Percentiles rank a stretch among this genome's conserved stretches.
phyloP scores from a whole-genome alignment of 257 asterid species.

The Ophiorrhiza pumila region DNA sequence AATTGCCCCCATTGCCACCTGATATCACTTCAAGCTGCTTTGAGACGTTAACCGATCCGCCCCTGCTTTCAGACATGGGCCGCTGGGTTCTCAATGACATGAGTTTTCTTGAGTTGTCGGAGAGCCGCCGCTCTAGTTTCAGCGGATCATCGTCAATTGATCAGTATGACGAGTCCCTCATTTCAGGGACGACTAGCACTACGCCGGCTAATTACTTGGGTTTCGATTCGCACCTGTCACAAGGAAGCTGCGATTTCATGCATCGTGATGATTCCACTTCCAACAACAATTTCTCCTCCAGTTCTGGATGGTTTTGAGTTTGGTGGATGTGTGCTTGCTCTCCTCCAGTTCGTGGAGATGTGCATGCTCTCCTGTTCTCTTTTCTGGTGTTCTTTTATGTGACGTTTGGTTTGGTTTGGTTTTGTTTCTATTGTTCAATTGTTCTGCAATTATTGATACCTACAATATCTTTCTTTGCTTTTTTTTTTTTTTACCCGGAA shows the following conservation, averaged over 20 bases:
- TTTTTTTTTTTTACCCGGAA: no score
- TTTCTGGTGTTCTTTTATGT: no score
- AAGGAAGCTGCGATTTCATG: background rate
- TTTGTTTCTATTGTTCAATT: background rate
- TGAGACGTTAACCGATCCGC: slow-evolving; percentile 42
- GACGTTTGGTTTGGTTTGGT: background rate
- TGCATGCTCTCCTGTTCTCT: no score
- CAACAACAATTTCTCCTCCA: slow-evolving; percentile 46
- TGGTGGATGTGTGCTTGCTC: no score
- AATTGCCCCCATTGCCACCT: slow-evolving; percentile 88
- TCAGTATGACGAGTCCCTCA: slow-evolving; percentile 7
- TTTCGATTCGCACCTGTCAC: slow-evolving; percentile 10
- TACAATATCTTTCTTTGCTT: background rate
- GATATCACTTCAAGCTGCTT: slow-evolving; percentile 69
- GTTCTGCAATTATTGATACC: background rate
- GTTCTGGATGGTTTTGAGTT: slow-evolving; percentile 52
- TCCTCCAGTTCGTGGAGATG: no score
- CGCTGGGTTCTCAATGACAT: slow-evolving; percentile 63
- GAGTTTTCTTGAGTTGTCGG: slow-evolving; percentile 60
- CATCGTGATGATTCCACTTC: background rate
- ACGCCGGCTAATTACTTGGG: slow-evolving; percentile 23
- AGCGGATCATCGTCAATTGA: slow-evolving; percentile 26
- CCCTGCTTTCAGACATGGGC: slow-evolving; percentile 68
- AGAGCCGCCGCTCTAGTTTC: slow-evolving; percentile 13
- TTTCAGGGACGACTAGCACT: slow-evolving; percentile 12